Evolutionary conservation across 2,329 filamentous ascomycete genomes (phyloP).

Genomic region (Teratosphaeria viscida): DNA sequence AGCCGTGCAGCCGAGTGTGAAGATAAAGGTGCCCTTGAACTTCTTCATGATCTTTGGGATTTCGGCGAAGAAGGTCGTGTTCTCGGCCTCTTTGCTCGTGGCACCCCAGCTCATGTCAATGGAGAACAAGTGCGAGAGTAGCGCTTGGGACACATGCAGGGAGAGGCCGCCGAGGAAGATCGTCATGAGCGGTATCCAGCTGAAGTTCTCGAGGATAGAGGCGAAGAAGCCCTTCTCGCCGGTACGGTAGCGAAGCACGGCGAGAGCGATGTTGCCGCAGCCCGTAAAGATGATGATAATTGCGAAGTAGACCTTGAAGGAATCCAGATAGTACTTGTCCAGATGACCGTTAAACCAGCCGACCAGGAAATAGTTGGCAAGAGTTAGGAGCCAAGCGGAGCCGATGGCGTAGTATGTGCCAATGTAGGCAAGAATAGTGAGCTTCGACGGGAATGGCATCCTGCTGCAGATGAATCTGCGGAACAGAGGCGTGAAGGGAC

Average conservation of each 20-base stretch:
- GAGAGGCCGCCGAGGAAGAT: constrained; percentile 33
- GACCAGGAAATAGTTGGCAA: constrained; percentile 63
- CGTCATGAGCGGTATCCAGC: constrained; percentile 49
- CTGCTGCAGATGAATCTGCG: constrained; percentile 60
- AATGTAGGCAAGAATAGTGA: constrained; percentile 67
- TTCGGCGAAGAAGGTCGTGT: constrained; percentile 48
- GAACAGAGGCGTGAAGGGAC: constrained; percentile 73
- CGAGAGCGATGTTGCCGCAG: constrained; percentile 61
- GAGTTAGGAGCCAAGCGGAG: constrained; percentile 63
- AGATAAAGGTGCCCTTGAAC: constrained; percentile 46
- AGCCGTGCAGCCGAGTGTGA: constrained; percentile 36
- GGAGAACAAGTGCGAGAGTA: constrained; percentile 30
- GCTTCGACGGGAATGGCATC: constrained; percentile 65
- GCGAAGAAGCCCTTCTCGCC: constrained; percentile 52
- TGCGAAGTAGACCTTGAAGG: constrained; percentile 70
- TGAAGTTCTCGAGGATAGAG: constrained; percentile 45
- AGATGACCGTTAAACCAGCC: constrained; percentile 69
- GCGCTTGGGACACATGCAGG: constrained; percentile 30
- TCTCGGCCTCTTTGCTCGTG: constrained; percentile 49
- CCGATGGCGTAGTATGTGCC: constrained; percentile 73
- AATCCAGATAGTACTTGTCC: constrained; percentile 71
- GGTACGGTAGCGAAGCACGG: constrained; percentile 61
- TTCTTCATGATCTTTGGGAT: constrained; percentile 44
- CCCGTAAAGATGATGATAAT: constrained; percentile 70
- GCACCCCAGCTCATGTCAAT: constrained; percentile 41